Evolutionary conservation across 495 filamentous ascomycete genomes (phyloP).

Genomic region (Achaetomiella virescens): DNA sequence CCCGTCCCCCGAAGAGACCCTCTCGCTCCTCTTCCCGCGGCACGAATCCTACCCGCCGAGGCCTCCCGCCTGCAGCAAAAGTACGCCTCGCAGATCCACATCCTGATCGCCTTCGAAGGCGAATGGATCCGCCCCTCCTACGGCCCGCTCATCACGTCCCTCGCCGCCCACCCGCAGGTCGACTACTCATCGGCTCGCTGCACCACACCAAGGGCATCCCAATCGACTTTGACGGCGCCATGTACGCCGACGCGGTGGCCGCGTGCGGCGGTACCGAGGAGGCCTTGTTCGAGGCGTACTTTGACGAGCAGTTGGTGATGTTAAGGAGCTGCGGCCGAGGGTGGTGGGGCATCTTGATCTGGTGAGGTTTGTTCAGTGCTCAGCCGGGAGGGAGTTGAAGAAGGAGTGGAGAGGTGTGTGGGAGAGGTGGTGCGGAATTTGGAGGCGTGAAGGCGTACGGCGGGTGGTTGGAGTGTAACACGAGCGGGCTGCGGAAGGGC

Average conservation of each 20-base stretch:
- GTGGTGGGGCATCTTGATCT: slow-evolving; percentile 94
- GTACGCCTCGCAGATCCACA: slow-evolving; percentile 65
- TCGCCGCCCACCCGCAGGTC: slow-evolving; percentile 55
- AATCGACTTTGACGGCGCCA: slow-evolving; percentile 72
- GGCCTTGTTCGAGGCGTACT: slow-evolving; percentile 70
- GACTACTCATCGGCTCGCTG: slow-evolving; percentile 85
- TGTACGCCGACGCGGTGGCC: slow-evolving; percentile 43
- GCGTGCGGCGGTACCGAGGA: slow-evolving; percentile 51
- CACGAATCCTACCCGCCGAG: slow-evolving; percentile 65
- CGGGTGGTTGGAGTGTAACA: slow-evolving; percentile 84
- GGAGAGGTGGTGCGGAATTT: slow-evolving; percentile 70
- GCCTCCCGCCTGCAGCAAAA: slow-evolving; percentile 61
- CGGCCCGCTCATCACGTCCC: slow-evolving; percentile 46
- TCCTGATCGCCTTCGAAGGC: slow-evolving; percentile 85
- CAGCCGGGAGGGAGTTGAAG: slow-evolving; percentile 55
- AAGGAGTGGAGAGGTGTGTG: slow-evolving; percentile 54
- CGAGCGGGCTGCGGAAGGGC: slow-evolving; percentile 75
- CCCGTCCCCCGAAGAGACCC: slow-evolving; percentile 31
- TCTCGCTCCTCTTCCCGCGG: slow-evolving; percentile 41
- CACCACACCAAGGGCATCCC: slow-evolving; percentile 83
- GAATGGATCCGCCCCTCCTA: slow-evolving; percentile 78
- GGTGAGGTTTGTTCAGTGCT: slow-evolving; percentile 70
- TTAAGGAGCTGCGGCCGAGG: slow-evolving; percentile 62
- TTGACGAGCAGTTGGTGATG: slow-evolving; percentile 81
- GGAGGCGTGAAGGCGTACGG: slow-evolving; percentile 62